Base-by-base conservation (phyloP, 108 stramenopile species). In the Discostella stelligeroides region DNA sequence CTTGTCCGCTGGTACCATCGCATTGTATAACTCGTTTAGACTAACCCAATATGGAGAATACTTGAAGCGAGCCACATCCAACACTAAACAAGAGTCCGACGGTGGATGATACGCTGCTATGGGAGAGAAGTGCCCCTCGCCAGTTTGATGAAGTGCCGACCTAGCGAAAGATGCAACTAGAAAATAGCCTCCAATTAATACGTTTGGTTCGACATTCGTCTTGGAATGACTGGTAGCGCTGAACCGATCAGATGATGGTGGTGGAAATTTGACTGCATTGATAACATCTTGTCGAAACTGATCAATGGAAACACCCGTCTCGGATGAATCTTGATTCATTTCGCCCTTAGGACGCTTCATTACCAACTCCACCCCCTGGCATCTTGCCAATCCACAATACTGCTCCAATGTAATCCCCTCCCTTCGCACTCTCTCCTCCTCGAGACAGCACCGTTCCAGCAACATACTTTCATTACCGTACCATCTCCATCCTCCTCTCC, bases 401-500 rank as follows among this genome's bases (percentile, higher is more conserved):
- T 89, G 79, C 28, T 87, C 88, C 71, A 91, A 27, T 5, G 83
- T 82, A 18, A 94, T 76, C 7, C 92, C 90, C 45, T 79, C 76
- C 39, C 92, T 81, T 57, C 76, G 66, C 45, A 94, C 82, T 20
- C 87, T 72, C 80, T 92, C 89, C 55, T 69, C 56, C 42, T 76
- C 76, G 40, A 88, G 73, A 75, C 97, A 98, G 75, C 96, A 97
- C 46, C 84, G 57, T 24, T 80, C 73, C 67, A 92, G 60, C 50
- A 95, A 62, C 68, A 97, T 92, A 15, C 92, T 92, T 80, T 97
- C 98, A 61, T 82, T 68, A 21, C 90, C 93, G 75, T 88, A 97
- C 82, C 89, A 98, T 46, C 98, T 80, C 98, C 98, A 98, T 12
- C 89, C 89, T 29, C 95, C 95, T 66, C 89, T 88, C 98, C 98